Percentiles rank a stretch among this genome's conserved stretches.
Evolutionary conservation across 768 basidiomycete genomes (phyloP).

Genomic region (Macrocybe gigantea): DNA sequence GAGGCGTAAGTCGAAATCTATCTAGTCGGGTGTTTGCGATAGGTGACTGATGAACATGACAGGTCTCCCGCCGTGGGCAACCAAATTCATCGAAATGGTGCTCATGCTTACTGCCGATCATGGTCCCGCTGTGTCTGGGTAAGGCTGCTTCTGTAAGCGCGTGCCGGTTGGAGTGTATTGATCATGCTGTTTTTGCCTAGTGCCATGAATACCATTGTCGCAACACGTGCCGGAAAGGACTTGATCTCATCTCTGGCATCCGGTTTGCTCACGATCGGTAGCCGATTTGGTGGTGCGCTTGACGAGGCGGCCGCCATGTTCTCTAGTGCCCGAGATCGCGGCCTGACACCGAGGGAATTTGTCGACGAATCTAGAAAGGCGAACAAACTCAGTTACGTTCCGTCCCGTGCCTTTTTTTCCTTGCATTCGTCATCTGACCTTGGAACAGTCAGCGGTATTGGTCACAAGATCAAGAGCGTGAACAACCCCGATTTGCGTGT

Average conservation of each 20-base stretch:
- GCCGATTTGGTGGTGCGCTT: constrained; percentile 96
- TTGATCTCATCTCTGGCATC: constrained; percentile 94
- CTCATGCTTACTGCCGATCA: constrained; percentile 99
- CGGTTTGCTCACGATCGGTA: constrained; percentile 95
- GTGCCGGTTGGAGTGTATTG: background rate
- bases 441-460: constrained; percentile 83
- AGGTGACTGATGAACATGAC: background rate
- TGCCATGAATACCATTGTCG: constrained; percentile 99
- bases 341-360: constrained; percentile 96
- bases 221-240: constrained; percentile 98
- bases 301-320: constrained; percentile 98
- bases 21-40: background rate
- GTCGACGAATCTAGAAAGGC: constrained; percentile 90
- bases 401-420: constrained; percentile 22
- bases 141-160: constrained; percentile 15
- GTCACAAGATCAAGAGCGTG: constrained; percentile 99
- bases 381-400: constrained; percentile 74
- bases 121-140: constrained; percentile 91
- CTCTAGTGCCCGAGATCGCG: constrained; percentile 84
- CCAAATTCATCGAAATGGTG: constrained; percentile 99
- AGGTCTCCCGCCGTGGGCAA: constrained; percentile 82
- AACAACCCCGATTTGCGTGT: constrained; percentile 94
- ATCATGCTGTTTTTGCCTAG: constrained; percentile 21
- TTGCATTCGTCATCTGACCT: constrained; percentile 3
- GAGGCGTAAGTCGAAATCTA: constrained; percentile 45